Conservation (phyloP, 257 asterid genomes). For the Solanum sejunctum region DNA sequence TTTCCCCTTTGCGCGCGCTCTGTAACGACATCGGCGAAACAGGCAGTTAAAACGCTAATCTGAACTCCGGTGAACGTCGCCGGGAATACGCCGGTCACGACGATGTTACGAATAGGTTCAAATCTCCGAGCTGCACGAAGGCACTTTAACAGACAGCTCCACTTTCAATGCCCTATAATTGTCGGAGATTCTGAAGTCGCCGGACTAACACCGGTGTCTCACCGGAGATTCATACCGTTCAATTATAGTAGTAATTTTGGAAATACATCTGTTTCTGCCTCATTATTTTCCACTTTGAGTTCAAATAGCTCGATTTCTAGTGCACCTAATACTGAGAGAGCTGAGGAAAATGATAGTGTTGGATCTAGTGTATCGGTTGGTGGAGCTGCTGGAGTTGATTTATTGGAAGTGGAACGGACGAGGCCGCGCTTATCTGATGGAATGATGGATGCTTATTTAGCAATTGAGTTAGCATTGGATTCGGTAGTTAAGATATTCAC, state of each 20-base stretch:
- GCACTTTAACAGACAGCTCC: neutral
- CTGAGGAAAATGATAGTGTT: neutral
- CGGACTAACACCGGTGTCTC: neutral
- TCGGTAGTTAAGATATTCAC: slow-evolving; percentile 92
- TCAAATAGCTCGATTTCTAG: neutral
- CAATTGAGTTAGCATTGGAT: slow-evolving; percentile 84
- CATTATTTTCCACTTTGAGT: neutral
- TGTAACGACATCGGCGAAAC: neutral
- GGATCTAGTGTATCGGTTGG: neutral
- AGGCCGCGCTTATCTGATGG: slow-evolving; percentile 13
- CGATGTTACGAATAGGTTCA: slow-evolving; percentile 9
- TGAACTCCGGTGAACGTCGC: neutral
- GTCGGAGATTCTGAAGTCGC: neutral
- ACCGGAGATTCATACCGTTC: neutral
- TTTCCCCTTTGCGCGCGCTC: neutral
- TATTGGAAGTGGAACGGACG: neutral
- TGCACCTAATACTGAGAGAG: neutral
- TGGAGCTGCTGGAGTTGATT: neutral
- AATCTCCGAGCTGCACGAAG: neutral
- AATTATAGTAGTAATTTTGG: neutral
- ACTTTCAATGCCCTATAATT: neutral
- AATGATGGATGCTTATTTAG: slow-evolving; percentile 42
- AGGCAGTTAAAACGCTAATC: neutral
- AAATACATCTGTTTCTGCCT: neutral
- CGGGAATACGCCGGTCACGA: neutral